These are phyloP conservation scores for Phyllosticta citrichinensis DNA, from an alignment of 2,329 filamentous ascomycete species.

Conservation along the genomic window DNA sequence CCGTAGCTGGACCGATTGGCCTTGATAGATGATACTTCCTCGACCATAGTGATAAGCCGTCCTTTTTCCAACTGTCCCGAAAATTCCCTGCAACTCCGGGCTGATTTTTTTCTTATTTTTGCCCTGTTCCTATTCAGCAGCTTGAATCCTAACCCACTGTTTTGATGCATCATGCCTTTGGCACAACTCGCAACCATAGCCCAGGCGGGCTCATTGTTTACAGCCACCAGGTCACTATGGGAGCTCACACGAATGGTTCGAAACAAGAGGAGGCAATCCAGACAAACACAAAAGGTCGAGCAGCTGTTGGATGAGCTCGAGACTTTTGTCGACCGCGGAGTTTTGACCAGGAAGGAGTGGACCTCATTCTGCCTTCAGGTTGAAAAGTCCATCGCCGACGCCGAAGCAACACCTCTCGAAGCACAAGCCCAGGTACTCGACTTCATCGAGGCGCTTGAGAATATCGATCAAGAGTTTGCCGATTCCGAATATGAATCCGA, in stretches of 20 bases:
- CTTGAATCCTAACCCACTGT: not conserved
- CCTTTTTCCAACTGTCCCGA: not conserved
- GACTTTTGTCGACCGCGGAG: constrained; percentile 2
- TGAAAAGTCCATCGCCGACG: constrained; percentile 1
- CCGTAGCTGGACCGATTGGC: not conserved
- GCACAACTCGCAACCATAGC: constrained; percentile 5
- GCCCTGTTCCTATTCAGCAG: not conserved
- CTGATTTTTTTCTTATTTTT: not conserved
- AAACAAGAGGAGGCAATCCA: constrained; percentile 3
- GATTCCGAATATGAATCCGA: not conserved
- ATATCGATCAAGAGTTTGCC: not conserved
- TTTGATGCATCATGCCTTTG: not conserved
- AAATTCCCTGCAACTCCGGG: not conserved
- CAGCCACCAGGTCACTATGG: constrained; percentile 6
- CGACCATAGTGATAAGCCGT: not conserved
- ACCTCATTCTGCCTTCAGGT: constrained; percentile 4
- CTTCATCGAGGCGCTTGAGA: constrained; percentile 6
- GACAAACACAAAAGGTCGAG: constrained; percentile 3
- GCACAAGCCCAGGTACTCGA: constrained; percentile 8
- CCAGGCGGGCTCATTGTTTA: constrained; percentile 4
- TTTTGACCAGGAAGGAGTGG: constrained; percentile 8
- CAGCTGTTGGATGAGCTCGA: constrained; percentile 7
- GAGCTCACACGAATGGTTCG: constrained; percentile 7
- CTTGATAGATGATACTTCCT: not conserved
- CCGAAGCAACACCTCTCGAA: constrained; percentile 3